Base-by-base conservation (phyloP, 345 rosid species). In the Angophora floribunda region DNA sequence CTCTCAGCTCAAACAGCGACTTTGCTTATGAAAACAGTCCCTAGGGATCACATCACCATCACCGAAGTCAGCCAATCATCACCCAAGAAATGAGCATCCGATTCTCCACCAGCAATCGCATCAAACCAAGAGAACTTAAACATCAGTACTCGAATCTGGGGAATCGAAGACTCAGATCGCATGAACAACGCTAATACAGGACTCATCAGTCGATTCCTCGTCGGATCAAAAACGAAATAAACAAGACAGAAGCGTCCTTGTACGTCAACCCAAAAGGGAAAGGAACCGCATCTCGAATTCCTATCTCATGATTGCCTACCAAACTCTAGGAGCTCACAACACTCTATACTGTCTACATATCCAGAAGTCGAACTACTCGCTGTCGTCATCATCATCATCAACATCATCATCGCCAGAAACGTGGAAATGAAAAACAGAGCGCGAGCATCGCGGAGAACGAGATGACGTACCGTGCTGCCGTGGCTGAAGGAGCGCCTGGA, bases 381-480 rank as follows among this genome's bases (percentile, higher is more conserved):
- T 55, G 22, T 22, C 61, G 61, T 55, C 61, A 9, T 55, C 84
- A 41, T 16, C 55, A 51, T 8, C 21, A 30, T 55, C 61, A 9
- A 21, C 84, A 41, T 16, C 55, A 51, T 8, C 12, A 30, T 11
- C 59, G 59, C 86, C 44, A 26, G 51, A 44, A 22, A 4, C 59
- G 1, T 7, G 65, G 32, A 52, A 4, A 79, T 10, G 70, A 15
- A 28, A 61, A 70, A 87, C 47, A 61, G 45, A 57, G n/a, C 5
- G 17, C 55, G 36, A 86, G 57, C 10, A 22, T 7, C 4, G 30
- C 55, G 32, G 86, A 51, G 86, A 28, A 49, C 7, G 87, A 41
- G 47, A 7, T 22, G 21, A 19, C 41, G 22, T 90, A 97, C 99
- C 97, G 98, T 92, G 87, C 88, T 87, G 67, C 99, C 97, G 36